Percentiles rank a stretch among this genome's conserved stretches.
Evolutionary conservation across 768 basidiomycete genomes (phyloP).

Genomic region (Boletus rufocinnamomeus): DNA sequence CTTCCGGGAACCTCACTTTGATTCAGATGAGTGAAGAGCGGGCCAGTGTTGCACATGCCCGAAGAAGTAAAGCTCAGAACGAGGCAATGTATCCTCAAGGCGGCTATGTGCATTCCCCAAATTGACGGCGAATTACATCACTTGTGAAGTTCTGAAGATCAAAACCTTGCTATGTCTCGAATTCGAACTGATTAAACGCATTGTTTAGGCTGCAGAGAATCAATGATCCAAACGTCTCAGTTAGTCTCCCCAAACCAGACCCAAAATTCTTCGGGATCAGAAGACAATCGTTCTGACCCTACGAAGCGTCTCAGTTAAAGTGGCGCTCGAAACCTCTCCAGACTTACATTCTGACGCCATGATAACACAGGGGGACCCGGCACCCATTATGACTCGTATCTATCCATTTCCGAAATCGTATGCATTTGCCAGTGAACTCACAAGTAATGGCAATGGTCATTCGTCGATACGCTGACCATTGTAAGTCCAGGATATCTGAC

Average conservation of each 20-base stretch:
- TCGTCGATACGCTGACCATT: background rate
- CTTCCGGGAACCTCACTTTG: background rate
- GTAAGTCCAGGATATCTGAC: background rate
- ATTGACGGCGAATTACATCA: constrained; percentile 1
- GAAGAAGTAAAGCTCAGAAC: constrained; percentile 5
- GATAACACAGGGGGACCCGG: background rate
- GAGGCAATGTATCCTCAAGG: constrained; percentile 16
- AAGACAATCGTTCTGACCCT: too few relatives aligned
- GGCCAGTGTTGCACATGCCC: background rate
- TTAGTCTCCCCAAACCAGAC: too few relatives aligned
- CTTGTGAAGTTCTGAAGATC: background rate
- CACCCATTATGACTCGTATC: background rate
- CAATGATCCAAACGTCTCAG: background rate
- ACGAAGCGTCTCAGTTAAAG: too few relatives aligned
- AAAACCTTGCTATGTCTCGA: background rate
- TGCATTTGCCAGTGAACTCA: background rate
- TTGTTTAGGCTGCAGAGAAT: background rate
- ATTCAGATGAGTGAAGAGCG: background rate
- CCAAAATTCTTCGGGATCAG: too few relatives aligned
- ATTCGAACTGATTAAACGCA: background rate
- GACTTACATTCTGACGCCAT: background rate
- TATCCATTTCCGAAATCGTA: background rate
- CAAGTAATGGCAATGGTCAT: background rate
- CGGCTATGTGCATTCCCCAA: background rate
- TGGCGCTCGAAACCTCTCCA: background rate